phyloP scores from a whole-genome alignment of 2,329 filamentous ascomycete genomes.

The Aspergillus clavatus region DNA sequence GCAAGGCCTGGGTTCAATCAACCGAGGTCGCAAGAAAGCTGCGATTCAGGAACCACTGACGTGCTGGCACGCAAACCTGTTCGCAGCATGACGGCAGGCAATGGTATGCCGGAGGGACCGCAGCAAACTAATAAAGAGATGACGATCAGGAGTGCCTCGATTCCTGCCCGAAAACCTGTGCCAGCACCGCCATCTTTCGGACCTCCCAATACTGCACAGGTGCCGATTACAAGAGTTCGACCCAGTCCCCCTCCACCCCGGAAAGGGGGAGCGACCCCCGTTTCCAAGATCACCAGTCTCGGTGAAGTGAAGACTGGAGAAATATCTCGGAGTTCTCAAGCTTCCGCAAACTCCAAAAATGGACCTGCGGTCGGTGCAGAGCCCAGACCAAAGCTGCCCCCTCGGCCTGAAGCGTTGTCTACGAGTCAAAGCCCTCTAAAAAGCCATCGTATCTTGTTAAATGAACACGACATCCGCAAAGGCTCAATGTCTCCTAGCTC shows the following conservation, averaged over 20 bases:
- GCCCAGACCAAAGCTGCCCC: slow-evolving; percentile 23
- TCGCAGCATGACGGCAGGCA: slow-evolving; percentile 11
- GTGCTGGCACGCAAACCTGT: slow-evolving; percentile 24
- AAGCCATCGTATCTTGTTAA: slow-evolving; percentile 8
- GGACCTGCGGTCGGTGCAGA: slow-evolving; percentile 15
- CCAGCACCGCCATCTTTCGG: neutral
- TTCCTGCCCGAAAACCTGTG: slow-evolving; percentile 12
- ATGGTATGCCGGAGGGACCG: slow-evolving; percentile 2
- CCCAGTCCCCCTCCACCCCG: slow-evolving; percentile 15
- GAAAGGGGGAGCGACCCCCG: slow-evolving; percentile 6
- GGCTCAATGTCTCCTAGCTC: slow-evolving; percentile 24
- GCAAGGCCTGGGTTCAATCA: slow-evolving; percentile 3
- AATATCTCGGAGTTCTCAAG: slow-evolving; percentile 6
- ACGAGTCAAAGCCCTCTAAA: slow-evolving; percentile 1
- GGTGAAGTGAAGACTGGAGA: slow-evolving; percentile 1
- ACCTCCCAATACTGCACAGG: slow-evolving; percentile 3
- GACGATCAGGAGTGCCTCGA: slow-evolving; percentile 1
- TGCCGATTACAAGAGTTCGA: slow-evolving; percentile 11
- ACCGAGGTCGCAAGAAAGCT: slow-evolving; percentile 8
- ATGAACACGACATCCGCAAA: slow-evolving; percentile 9
- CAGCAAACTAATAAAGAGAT: slow-evolving; percentile 4
- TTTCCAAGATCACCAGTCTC: neutral
- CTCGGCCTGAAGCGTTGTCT: slow-evolving; percentile 13
- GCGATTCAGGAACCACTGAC: slow-evolving; percentile 12
- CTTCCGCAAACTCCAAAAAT: slow-evolving; percentile 9